Conservation (phyloP, 495 filamentous ascomycete genomes). For the Hypoxylon intermedium region DNA sequence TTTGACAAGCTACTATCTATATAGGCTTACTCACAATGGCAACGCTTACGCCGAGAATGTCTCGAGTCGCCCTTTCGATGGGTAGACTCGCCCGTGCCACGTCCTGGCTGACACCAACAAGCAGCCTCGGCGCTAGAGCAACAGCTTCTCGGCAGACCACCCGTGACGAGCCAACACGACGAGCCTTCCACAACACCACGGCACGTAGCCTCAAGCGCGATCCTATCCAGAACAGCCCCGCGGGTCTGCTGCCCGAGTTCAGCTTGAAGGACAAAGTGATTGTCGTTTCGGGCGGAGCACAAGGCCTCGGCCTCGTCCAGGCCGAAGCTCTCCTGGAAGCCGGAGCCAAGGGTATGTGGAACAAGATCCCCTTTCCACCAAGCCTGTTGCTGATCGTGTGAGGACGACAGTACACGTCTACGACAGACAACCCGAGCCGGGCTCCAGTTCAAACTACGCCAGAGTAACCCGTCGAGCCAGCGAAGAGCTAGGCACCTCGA, state of each 20-base stretch:
- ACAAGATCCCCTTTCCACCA: not conserved
- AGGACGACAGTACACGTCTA: constrained; percentile 60
- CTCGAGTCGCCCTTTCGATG: constrained; percentile 30
- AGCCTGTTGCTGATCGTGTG: constrained; percentile 15
- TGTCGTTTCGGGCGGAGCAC: constrained; percentile 77
- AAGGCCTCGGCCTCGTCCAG: constrained; percentile 80
- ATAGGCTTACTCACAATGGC: constrained; percentile 43
- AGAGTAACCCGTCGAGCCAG: constrained; percentile 68
- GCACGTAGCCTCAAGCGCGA: constrained; percentile 4
- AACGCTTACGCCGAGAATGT: constrained; percentile 25
- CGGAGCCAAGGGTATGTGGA: constrained; percentile 64
- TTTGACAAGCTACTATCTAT: not conserved
- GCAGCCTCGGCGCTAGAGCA: constrained; percentile 13
- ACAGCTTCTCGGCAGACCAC: constrained; percentile 7
- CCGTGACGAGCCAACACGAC: constrained; percentile 10
- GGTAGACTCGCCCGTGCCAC: constrained; percentile 29
- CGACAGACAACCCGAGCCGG: constrained; percentile 57
- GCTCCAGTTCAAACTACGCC: constrained; percentile 57
- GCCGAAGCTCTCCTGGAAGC: constrained; percentile 82
- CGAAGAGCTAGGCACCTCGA: constrained; percentile 68
- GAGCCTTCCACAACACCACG: constrained; percentile 21
- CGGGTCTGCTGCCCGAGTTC: constrained; percentile 72
- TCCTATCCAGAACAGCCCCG: constrained; percentile 1
- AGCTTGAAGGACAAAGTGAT: constrained; percentile 78
- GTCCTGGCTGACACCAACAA: constrained; percentile 15